Evolutionary conservation across 306 rosid genomes (phyloP), one percentile per base, ranked within the genome.

Genomic region (Lathyrus aphaca): DNA sequence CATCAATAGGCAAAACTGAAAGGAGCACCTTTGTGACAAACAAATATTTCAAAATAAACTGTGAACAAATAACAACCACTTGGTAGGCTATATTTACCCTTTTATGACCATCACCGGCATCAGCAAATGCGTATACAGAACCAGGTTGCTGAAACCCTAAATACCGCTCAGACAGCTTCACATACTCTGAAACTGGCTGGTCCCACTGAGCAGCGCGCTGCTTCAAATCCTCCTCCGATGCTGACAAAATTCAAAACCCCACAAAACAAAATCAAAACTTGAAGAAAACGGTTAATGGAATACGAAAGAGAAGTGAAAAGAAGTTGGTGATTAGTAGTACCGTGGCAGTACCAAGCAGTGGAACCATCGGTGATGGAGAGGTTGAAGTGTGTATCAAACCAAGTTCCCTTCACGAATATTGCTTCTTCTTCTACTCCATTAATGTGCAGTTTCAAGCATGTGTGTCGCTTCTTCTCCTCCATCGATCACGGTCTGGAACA

Each of bases 151-250:
- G 97, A 87, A 87, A 84, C 74, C 89, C 97, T 62, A 90, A 69
- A 74, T 87, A 87, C 18, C 76, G 83, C 64, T 90, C 97, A 45
- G 95, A 87, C 78, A 90, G 38, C 2, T 64, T 48, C 67, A 90
- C 71, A 59, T 87, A 94, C 69, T 87, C 91, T 0, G 83, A 38
- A 16, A 83, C 86, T 8, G 88, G 89, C 56, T 87, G 97, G 81
- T 94, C 98, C 96, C 98, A 94, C 79, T 87, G 96, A 54, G 83
- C 79, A n/a, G 96, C 96, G 10, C 96, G 92, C 53, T 74, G 85
- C 8, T 76, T 79, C 39, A 90, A 92, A 21, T 87, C 89, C 19
- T 90, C 95, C 70, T 85, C 89, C 50, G 89, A 76, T 11, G 90
- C 95, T 84, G 39, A 39, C 10, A 68, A 25, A 37, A 5, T 17